These are phyloP conservation scores for Lactarius evosmus DNA, from an alignment of 768 basidiomycete genomes.

Conservation along the genomic window DNA sequence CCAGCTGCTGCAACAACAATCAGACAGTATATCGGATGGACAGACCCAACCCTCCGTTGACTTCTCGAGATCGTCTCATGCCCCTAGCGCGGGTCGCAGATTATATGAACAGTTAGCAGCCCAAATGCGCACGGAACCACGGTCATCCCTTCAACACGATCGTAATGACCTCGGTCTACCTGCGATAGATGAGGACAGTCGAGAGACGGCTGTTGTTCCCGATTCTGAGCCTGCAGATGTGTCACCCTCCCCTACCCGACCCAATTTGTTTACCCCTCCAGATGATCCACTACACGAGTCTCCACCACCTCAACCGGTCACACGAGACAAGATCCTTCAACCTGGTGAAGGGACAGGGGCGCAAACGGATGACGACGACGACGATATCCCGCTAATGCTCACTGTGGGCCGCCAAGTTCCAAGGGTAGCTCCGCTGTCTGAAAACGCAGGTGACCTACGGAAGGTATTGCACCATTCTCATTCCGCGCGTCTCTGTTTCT, in stretches of 20 bases:
- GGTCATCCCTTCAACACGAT: not conserved
- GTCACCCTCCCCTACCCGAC: conserved; percentile 5
- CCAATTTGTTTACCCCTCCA: not conserved
- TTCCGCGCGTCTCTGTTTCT: not conserved
- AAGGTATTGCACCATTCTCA: conserved; percentile 4
- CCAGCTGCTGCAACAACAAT: conserved; percentile 9
- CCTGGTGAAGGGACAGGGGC: conserved; percentile 31
- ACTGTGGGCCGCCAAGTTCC: conserved; percentile 19
- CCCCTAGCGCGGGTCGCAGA: conserved; percentile 9
- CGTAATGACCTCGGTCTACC: not conserved
- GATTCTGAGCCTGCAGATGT: conserved; percentile 53
- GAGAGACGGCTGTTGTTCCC: conserved; percentile 50
- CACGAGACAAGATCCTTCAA: not conserved
- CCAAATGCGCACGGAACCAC: not conserved
- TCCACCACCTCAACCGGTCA: not conserved
- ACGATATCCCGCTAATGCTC: conserved; percentile 46
- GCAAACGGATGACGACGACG: conserved; percentile 33
- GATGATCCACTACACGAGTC: not conserved
- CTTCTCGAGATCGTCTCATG: conserved; percentile 17
- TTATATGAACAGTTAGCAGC: conserved; percentile 15
- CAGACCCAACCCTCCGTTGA: conserved; percentile 32
- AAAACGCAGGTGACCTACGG: conserved; percentile 28
- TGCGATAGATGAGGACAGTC: conserved; percentile 22
- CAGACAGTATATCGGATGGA: conserved; percentile 13
- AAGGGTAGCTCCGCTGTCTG: conserved; percentile 10